These are phyloP conservation scores for Dactylellina drechsleri DNA, from an alignment of 2,329 filamentous ascomycete species.

Conservation along the genomic window DNA sequence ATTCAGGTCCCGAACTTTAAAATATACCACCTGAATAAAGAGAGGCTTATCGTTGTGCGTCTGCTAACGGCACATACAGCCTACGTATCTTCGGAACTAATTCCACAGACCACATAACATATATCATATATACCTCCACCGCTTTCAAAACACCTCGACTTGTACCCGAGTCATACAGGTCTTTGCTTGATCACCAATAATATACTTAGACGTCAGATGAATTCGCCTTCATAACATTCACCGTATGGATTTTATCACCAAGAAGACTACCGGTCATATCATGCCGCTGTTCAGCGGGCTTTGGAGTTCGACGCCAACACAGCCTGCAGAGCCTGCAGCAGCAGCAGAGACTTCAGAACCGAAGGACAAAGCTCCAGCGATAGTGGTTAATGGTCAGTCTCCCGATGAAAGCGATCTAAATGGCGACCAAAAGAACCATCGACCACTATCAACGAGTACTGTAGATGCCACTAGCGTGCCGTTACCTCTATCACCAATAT, in stretches of 20 bases:
- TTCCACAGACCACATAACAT: too few species aligned
- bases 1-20: too few species aligned
- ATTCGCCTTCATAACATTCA: conserved; percentile 17
- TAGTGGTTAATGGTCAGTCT: conserved; percentile 35
- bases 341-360: background rate
- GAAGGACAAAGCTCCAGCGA: conserved; percentile 40
- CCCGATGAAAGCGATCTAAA: conserved; percentile 12
- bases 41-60: too few species aligned
- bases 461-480: conserved; percentile 33
- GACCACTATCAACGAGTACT: conserved; percentile 31
- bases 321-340: conserved; percentile 16
- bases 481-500: conserved; percentile 34
- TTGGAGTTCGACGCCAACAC: conserved; percentile 39
- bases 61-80: too few species aligned
- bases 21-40: too few species aligned
- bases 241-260: conserved; percentile 49
- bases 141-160: too few species aligned
- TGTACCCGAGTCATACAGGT: too few species aligned
- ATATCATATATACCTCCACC: too few species aligned
- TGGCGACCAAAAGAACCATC: conserved; percentile 8
- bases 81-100: too few species aligned
- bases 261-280: conserved; percentile 52
- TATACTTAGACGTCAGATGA: conserved; percentile 29
- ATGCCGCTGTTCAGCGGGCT: conserved; percentile 48
- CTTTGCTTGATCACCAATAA: too few species aligned